phyloP scores from a whole-genome alignment of 306 rosid genomes.

The Gleditsia sinensis region DNA sequence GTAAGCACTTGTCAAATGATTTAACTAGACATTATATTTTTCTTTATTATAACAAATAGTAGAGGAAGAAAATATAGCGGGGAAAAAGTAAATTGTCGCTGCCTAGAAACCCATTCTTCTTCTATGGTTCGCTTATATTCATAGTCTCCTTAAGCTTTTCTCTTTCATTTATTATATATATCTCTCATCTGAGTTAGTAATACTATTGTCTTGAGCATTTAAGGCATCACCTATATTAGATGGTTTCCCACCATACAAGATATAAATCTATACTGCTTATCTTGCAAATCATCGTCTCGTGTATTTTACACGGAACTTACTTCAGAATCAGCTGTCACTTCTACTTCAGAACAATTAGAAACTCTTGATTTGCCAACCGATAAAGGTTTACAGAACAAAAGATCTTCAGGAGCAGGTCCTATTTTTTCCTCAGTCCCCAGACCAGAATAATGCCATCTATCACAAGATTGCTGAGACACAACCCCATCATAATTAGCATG shows the following conservation, averaged over 20 bases:
- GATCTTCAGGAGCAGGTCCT: slow-evolving; percentile 20
- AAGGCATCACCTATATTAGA: slow-evolving; percentile 13
- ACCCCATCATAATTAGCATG: slow-evolving; percentile 20
- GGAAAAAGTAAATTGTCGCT: slow-evolving; percentile 63
- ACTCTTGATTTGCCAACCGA: slow-evolving; percentile 10
- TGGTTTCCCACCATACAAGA: slow-evolving; percentile 18
- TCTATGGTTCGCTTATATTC: slow-evolving; percentile 78
- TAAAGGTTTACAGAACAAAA: not conserved
- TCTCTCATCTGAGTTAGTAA: slow-evolving; percentile 25
- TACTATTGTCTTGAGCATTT: slow-evolving; percentile 36
- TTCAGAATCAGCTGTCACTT: slow-evolving; percentile 24
- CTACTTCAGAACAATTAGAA: slow-evolving; percentile 19
- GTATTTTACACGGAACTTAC: not conserved
- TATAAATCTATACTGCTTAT: not conserved
- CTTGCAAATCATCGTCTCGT: not conserved
- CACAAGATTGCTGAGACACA: slow-evolving; percentile 13
- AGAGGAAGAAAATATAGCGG: not conserved
- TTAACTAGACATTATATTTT: no score
- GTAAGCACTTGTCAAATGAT: no score
- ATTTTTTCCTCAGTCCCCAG: slow-evolving; percentile 11
- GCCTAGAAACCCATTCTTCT: slow-evolving; percentile 87
- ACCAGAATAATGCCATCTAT: slow-evolving; percentile 18
- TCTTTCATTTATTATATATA: slow-evolving; percentile 59
- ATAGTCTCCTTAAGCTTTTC: slow-evolving; percentile 81
- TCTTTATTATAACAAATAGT: no score